Percentiles rank a stretch among this genome's conserved stretches.
These are phyloP conservation scores for Raphanus raphanistrum DNA, from an alignment of 345 rosid genomes.

Conservation along the genomic window DNA sequence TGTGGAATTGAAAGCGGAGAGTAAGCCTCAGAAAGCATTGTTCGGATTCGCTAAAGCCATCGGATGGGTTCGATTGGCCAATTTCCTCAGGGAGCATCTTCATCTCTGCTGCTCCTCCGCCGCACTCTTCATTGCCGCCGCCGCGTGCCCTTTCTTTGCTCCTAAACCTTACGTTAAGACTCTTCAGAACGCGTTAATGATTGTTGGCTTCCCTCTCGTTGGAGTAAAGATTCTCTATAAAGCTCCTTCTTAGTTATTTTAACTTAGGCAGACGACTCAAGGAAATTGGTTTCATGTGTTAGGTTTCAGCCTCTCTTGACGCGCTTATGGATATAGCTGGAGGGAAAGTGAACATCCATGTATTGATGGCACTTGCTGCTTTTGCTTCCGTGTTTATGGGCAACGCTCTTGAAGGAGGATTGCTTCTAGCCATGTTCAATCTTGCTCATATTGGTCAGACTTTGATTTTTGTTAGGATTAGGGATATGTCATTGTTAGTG, in stretches of 20 bases:
- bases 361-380: slow-evolving; percentile 92
- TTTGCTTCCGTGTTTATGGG: slow-evolving; percentile 98
- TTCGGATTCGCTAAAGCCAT: slow-evolving; percentile 62
- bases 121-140: slow-evolving; percentile 70
- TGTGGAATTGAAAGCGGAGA: slow-evolving; percentile 41
- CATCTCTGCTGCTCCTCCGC: slow-evolving; percentile 80
- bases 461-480: neutral
- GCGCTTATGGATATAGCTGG: slow-evolving; percentile 85
- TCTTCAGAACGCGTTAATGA: slow-evolving; percentile 63
- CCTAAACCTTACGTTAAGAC: slow-evolving; percentile 66
- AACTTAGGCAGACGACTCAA: neutral
- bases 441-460: slow-evolving; percentile 88
- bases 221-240: slow-evolving; percentile 53
- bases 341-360: slow-evolving; percentile 94
- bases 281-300: slow-evolving; percentile 11
- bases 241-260: neutral
- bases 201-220: slow-evolving; percentile 81
- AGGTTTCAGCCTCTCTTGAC: slow-evolving; percentile 92
- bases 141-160: slow-evolving; percentile 65
- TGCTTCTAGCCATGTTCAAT: slow-evolving; percentile 96
- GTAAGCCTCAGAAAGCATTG: slow-evolving; percentile 50
- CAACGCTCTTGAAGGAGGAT: slow-evolving; percentile 88
- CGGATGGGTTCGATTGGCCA: slow-evolving; percentile 77
- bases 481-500: neutral
- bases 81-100: slow-evolving; percentile 79